Percentiles rank a stretch among this genome's conserved stretches.
Conservation (phyloP, 257 asterid species). For the Ilex asprella region DNA sequence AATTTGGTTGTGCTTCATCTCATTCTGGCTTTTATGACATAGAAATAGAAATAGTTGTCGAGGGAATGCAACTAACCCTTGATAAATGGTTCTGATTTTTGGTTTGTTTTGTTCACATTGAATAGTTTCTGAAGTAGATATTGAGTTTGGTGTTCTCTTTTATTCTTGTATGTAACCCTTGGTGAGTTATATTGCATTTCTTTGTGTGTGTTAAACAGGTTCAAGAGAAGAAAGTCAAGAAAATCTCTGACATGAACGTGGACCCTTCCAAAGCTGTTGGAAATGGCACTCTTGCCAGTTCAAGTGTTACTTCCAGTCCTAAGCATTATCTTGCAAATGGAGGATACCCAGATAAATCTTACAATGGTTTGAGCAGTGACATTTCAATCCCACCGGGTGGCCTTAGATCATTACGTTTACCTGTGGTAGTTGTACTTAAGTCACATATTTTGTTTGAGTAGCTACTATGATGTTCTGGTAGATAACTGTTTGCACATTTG, state of each 20-base stretch:
- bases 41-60: neutral
- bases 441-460: conserved; percentile 13
- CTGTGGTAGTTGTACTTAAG: conserved; percentile 86
- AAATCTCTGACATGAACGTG: conserved; percentile 72
- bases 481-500: no score
- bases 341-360: conserved; percentile 42
- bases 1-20: no score
- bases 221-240: conserved; percentile 96
- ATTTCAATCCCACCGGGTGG: conserved; percentile 61
- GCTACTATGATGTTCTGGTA: no score
- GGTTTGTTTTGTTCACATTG: neutral
- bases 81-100: neutral
- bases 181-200: conserved; percentile 3
- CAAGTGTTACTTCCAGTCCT: conserved; percentile 56
- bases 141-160: neutral
- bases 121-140: conserved; percentile 1
- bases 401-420: conserved; percentile 69
- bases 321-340: conserved; percentile 66
- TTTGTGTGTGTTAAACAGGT: conserved; percentile 53
- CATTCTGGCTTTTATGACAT: no score
- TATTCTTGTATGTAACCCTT: neutral
- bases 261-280: conserved; percentile 60
- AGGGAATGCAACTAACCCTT: neutral
- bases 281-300: conserved; percentile 55
- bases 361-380: conserved; percentile 51